Evolutionary conservation across 805 yeast species (phyloP).

Genomic region (Wickerhamiella lipophila): DNA sequence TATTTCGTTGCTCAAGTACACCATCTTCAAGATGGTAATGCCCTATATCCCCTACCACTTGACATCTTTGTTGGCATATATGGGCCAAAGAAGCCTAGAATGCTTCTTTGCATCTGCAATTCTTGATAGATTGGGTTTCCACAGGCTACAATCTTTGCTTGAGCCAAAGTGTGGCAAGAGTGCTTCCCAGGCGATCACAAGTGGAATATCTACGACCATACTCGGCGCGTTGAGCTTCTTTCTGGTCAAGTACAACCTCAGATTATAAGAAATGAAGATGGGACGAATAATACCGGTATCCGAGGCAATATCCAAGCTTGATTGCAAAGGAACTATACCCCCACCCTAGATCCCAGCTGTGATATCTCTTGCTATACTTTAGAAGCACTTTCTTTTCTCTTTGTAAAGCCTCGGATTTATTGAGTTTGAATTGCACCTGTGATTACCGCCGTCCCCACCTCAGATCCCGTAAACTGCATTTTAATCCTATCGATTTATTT

Average conservation of each 20-base stretch:
- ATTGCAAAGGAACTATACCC: no score
- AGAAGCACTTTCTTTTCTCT: no score
- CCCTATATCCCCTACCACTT: slow-evolving; percentile 24
- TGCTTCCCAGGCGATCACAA: slow-evolving; percentile 12
- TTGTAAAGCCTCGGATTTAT: no score
- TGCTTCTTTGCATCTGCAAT: slow-evolving; percentile 23
- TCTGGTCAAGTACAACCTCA: slow-evolving; percentile 16
- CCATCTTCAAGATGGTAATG: slow-evolving; percentile 17
- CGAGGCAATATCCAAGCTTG: no score
- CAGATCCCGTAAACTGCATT: neutral
- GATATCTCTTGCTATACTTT: no score
- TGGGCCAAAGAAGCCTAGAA: slow-evolving; percentile 27
- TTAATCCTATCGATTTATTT: neutral
- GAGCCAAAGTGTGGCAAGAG: neutral
- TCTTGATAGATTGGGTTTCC: slow-evolving; percentile 15
- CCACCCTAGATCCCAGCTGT: no score
- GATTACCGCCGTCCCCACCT: neutral
- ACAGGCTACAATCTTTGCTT: neutral
- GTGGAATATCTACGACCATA: slow-evolving; percentile 16
- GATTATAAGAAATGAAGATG: no score
- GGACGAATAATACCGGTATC: no score
- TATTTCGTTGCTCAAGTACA: slow-evolving; percentile 25
- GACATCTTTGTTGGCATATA: slow-evolving; percentile 16
- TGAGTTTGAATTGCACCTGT: no score
- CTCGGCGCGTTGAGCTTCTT: slow-evolving; percentile 13